phyloP scores from a whole-genome alignment of 2,329 filamentous ascomycete species.

The Hymenoscyphus occultus region DNA sequence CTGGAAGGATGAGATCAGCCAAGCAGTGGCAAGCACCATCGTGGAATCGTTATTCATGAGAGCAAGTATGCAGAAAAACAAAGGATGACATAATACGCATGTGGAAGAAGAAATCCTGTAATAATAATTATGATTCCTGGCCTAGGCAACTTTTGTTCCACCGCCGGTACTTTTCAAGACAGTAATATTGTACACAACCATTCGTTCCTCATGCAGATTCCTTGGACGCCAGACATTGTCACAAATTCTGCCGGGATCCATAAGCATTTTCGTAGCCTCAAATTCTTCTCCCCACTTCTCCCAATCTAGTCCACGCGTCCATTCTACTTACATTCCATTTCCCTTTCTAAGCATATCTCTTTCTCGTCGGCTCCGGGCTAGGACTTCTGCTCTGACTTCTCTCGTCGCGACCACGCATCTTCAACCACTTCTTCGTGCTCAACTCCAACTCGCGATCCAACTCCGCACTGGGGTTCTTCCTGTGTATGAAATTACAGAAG shows the following conservation, averaged over 20 bases:
- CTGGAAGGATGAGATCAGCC: too few relatives aligned
- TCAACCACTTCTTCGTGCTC: conserved; percentile 95
- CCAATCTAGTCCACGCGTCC: too few relatives aligned
- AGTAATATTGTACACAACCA: background rate
- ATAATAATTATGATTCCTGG: background rate
- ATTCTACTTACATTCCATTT: background rate
- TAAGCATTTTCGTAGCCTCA: background rate
- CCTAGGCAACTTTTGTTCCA: background rate
- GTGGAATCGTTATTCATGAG: too few relatives aligned
- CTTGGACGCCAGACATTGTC: background rate
- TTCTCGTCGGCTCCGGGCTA: conserved; percentile 77
- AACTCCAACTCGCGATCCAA: conserved; percentile 84
- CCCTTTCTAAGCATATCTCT: conserved; percentile 47
- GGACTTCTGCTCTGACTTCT: conserved; percentile 79
- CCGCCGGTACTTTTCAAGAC: background rate
- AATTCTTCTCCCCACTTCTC: background rate
- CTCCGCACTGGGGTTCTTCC: conserved; percentile 89
- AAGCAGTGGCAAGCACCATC: too few relatives aligned
- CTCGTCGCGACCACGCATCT: conserved; percentile 76
- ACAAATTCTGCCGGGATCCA: background rate
- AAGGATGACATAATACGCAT: too few relatives aligned
- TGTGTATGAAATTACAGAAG: conserved; percentile 99
- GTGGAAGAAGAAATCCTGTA: background rate
- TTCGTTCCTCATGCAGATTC: background rate
- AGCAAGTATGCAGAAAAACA: too few relatives aligned